Percentiles rank a stretch among this genome's conserved stretches.
Evolutionary conservation across 371 early-diverging fungal species (phyloP).

Genomic region (Nematocida ironsii): DNA sequence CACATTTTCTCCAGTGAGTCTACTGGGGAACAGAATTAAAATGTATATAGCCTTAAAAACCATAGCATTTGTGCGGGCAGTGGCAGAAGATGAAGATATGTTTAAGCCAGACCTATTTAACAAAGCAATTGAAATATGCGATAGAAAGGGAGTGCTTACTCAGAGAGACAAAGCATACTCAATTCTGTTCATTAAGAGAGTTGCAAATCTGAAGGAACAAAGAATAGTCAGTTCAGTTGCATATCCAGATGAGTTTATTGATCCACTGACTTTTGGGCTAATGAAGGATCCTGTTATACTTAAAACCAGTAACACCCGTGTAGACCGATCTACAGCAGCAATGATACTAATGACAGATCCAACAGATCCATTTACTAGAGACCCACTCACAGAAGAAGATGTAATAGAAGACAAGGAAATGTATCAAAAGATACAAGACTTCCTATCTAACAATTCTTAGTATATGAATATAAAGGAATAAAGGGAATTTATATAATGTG

Average conservation of each 20-base stretch:
- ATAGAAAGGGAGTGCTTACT: constrained; percentile 54
- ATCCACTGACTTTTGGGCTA: constrained; percentile 81
- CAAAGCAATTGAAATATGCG: constrained; percentile 63
- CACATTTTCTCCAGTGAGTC: constrained; percentile 80
- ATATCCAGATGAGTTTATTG: constrained; percentile 76
- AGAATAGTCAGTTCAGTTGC: constrained; percentile 74
- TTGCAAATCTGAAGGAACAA: constrained; percentile 73
- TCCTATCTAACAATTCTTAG: not conserved
- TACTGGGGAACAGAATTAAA: constrained; percentile 78
- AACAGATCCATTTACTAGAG: constrained; percentile 89
- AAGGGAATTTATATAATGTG: too few species aligned
- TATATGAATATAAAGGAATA: not conserved
- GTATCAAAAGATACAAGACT: constrained; percentile 60
- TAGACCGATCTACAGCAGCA: constrained; percentile 87
- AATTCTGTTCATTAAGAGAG: constrained; percentile 69
- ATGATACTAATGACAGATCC: constrained; percentile 83
- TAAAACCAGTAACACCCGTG: constrained; percentile 77
- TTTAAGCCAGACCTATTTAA: constrained; percentile 63
- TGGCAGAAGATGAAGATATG: constrained; percentile 77
- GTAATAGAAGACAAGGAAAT: constrained; percentile 73
- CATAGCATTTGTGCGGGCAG: constrained; percentile 69
- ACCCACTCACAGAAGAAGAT: constrained; percentile 77
- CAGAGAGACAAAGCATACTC: constrained; percentile 72
- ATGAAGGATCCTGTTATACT: constrained; percentile 95
- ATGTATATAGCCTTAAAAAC: constrained; percentile 78